phyloP scores from a whole-genome alignment of 129 eudicot species.

The Helianthus annuus region HanXRQr2.0-SUNRISE NC_035433.2:20523365-20523864 shows the following conservation, averaged over 20 bases:
- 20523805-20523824: conserved; percentile 66
- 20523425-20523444: too few species aligned
- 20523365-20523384: too few species aligned
- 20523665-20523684: conserved; percentile 46
- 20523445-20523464: background rate
- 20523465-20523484: background rate
- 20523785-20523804: conserved; percentile 55
- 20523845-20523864: background rate
- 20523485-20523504: conserved; percentile 3
- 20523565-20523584: conserved; percentile 52
- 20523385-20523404: too few species aligned
- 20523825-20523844: background rate
- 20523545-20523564: conserved; percentile 48
- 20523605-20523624: conserved; percentile 36
- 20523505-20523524: conserved; percentile 11
- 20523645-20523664: conserved; percentile 51
- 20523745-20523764: conserved; percentile 47
- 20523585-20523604: conserved; percentile 54
- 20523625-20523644: conserved; percentile 63
- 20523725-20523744: conserved; percentile 45
- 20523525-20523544: conserved; percentile 50
- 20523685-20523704: conserved; percentile 44
- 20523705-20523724: conserved; percentile 29
- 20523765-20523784: conserved; percentile 36
- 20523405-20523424: too few species aligned